These are phyloP conservation scores for Lenzites betulinus DNA, from an alignment of 768 basidiomycete species.

Conservation along the genomic window DNA sequence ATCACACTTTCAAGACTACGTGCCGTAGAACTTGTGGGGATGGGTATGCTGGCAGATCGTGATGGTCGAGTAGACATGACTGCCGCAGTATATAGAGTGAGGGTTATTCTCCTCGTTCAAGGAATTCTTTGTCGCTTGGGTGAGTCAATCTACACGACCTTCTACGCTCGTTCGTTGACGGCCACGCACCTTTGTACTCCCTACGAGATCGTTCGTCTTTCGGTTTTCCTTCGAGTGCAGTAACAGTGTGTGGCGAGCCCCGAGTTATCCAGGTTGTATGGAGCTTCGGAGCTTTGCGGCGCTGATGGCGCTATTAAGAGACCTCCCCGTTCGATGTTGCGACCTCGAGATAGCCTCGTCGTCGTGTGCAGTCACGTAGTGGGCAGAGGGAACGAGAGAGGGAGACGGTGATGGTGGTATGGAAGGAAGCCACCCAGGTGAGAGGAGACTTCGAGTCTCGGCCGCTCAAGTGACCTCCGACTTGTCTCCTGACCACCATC, in stretches of 20 bases:
- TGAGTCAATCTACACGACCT: background rate
- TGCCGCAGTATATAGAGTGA: background rate
- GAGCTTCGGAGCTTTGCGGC: background rate
- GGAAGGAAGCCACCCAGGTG: slow-evolving; percentile 3
- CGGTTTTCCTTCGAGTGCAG: no score
- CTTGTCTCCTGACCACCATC: slow-evolving; percentile 19
- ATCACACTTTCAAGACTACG: slow-evolving; percentile 68
- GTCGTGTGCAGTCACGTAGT: background rate
- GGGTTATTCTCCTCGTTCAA: background rate
- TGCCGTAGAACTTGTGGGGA: slow-evolving; percentile 54
- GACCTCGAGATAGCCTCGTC: background rate
- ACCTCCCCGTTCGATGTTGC: background rate
- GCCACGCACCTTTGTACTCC: no score
- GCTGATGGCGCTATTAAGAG: background rate
- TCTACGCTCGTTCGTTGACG: no score
- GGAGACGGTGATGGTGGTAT: slow-evolving; percentile 11
- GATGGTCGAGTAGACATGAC: slow-evolving; percentile 53
- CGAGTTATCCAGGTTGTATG: no score
- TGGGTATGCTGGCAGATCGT: slow-evolving; percentile 69
- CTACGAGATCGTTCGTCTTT: no score
- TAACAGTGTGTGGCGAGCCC: no score
- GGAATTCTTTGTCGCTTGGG: background rate
- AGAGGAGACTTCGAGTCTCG: slow-evolving; percentile 8
- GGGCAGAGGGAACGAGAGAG: background rate
- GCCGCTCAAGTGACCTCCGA: slow-evolving; percentile 12